Percentiles rank a stretch among this genome's conserved stretches.
Evolutionary conservation across 2,329 filamentous ascomycete genomes (phyloP).

Genomic region (Hansfordia pulvinata): DNA sequence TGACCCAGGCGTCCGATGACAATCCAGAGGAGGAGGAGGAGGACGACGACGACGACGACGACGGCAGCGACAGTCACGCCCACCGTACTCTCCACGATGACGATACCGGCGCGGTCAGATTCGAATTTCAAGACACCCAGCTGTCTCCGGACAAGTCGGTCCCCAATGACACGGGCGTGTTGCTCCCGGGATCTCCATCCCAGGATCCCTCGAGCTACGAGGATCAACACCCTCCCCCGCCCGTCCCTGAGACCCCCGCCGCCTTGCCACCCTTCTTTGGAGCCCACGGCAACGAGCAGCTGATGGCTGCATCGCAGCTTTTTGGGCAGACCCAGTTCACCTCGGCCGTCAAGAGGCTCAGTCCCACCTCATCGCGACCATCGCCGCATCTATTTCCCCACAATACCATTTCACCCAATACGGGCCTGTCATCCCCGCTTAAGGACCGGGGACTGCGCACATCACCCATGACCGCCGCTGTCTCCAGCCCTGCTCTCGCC

Average conservation of each 20-base stretch:
- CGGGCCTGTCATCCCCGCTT: conserved; percentile 29
- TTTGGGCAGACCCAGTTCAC: conserved; percentile 42
- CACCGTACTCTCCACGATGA: conserved; percentile 26
- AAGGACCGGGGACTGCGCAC: conserved; percentile 33
- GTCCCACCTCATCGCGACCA: conserved; percentile 43
- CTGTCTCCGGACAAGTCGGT: conserved; percentile 11
- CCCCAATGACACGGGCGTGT: too few species aligned
- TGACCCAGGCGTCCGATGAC: too few species aligned
- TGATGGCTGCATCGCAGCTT: conserved; percentile 32
- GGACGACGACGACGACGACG: conserved; percentile 12
- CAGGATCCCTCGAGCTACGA: conserved; percentile 2
- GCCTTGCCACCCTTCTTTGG: conserved; percentile 33
- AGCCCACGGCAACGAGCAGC: conserved; percentile 12
- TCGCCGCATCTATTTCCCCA: conserved; percentile 32
- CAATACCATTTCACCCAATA: conserved; percentile 31
- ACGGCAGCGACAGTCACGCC: conserved; percentile 10
- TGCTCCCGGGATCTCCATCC: too few species aligned
- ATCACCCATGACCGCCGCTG: conserved; percentile 23
- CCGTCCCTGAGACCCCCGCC: conserved; percentile 34
- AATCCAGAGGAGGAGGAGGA: too few species aligned
- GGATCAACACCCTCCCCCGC: conserved; percentile 6
- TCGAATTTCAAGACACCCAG: conserved; percentile 23
- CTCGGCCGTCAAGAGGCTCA: conserved; percentile 33
- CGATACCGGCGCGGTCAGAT: conserved; percentile 28
- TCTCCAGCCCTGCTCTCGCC: conserved; percentile 25